Evolutionary conservation across 768 basidiomycete genomes (phyloP), one percentile per base, ranked within the genome.

Genomic region (Xerocomellus amylosporus): DNA sequence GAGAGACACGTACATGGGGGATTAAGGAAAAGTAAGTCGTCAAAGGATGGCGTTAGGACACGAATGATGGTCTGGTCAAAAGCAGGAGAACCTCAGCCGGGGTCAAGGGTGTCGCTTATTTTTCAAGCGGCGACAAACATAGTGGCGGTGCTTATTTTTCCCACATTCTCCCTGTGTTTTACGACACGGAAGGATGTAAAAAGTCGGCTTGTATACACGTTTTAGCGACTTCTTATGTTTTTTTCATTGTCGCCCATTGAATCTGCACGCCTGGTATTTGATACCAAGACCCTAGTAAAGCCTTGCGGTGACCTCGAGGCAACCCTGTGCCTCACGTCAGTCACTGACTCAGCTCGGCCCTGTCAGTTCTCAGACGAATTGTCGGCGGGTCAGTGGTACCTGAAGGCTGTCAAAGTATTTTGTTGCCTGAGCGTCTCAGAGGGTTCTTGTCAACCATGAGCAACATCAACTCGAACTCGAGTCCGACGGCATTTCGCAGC

Each of bases 21-120:
- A 55, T 56, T 46, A 54, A 45, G 50, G 59, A 60, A 59, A 63
- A 57, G 58, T 53, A 46, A 57, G 55, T 60, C 59, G 58, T 63
- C 57, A 59, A 75, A 67, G 55, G 68, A 71, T 64, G 65, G 58
- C 64, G 68, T 59, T 71, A 58, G 50, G 62, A 65, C 70, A 70
- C 66, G 60, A 60, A 66, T 58, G 64, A 61, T 70, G 68, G 65
- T 54, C 64, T 67, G 65, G 69, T 72, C 69, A 49, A 71, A 71
- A 71, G 72, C 54, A 24, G 24, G 42, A 72, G 63, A 65, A 59
- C 57, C 31, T 56, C 49, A 59, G 64, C 63, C 71, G 69, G 69
- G 71, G 69, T 72, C 67, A 72, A 71, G 69, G 71, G 69, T 69
- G 71, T 63, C 71, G 69, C 69, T 64, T 71, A 59, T 65, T 71